Conservation (phyloP, 2,329 filamentous ascomycete genomes). For the Cladosporium phlei region DNA sequence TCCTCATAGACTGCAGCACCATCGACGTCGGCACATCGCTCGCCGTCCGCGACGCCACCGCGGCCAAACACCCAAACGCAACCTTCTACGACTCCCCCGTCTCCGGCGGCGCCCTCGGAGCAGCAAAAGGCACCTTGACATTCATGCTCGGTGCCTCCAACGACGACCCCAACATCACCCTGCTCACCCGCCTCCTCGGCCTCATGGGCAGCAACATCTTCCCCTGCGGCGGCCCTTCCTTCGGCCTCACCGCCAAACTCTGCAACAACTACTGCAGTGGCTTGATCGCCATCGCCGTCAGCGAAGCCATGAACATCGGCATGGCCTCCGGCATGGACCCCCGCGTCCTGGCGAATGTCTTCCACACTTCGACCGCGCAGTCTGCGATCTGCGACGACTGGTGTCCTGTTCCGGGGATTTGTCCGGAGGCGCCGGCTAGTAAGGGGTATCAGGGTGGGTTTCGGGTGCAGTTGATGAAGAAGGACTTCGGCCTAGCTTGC, state of each 20-base stretch:
- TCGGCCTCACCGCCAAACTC: constrained; percentile 56
- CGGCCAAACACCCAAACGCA: constrained; percentile 35
- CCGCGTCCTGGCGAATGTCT: constrained; percentile 48
- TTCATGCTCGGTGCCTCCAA: constrained; percentile 53
- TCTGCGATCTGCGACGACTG: constrained; percentile 49
- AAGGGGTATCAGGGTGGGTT: constrained; percentile 53
- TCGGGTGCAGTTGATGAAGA: constrained; percentile 56
- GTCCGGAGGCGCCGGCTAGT: constrained; percentile 43
- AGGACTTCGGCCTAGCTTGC: constrained; percentile 54
- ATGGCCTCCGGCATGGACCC: constrained; percentile 56
- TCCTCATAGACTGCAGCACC: constrained; percentile 53
- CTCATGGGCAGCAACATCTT: constrained; percentile 53
- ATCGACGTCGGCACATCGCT: constrained; percentile 52
- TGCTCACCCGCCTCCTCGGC: constrained; percentile 42
- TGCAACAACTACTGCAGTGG: constrained; percentile 59
- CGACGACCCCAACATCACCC: constrained; percentile 40
- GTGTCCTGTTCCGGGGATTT: constrained; percentile 49
- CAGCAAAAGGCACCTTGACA: constrained; percentile 48
- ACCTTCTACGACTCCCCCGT: constrained; percentile 53
- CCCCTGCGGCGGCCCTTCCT: constrained; percentile 51
- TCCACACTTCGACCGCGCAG: constrained; percentile 49
- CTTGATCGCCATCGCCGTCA: constrained; percentile 54
- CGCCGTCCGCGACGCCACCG: constrained; percentile 39
- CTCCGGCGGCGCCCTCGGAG: constrained; percentile 50
- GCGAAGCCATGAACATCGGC: constrained; percentile 58